Evolutionary conservation across 257 asterid genomes (phyloP).

Genomic region (Cordia subcordata): DNA sequence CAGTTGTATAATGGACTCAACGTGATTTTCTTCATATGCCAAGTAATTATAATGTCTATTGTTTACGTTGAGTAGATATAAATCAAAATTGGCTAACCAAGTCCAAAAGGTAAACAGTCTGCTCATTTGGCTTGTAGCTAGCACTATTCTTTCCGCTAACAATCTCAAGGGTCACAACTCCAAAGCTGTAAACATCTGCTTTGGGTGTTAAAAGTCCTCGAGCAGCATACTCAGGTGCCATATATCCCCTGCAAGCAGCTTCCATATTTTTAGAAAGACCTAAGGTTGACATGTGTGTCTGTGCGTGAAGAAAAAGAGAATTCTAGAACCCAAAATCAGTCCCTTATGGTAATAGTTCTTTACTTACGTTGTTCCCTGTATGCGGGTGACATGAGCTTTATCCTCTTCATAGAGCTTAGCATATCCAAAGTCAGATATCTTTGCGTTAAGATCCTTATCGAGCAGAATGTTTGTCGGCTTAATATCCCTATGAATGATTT

Average conservation of each 20-base stretch:
- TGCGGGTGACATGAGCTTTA: background rate
- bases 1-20: background rate
- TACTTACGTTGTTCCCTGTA: constrained; percentile 19
- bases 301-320: no score
- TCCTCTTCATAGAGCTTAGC: constrained; percentile 17
- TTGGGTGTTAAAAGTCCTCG: constrained; percentile 11
- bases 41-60: no score
- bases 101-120: constrained; percentile 15
- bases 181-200: constrained; percentile 24
- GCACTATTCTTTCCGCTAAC: constrained; percentile 14
- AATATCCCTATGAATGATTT: constrained; percentile 22
- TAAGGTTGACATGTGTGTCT: no score
- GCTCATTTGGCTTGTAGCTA: constrained; percentile 6
- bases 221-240: constrained; percentile 20
- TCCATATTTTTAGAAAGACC: background rate
- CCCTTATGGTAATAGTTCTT: background rate
- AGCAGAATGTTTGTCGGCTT: constrained; percentile 22
- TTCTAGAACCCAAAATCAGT: background rate
- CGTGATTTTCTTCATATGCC: background rate
- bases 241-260: constrained; percentile 8
- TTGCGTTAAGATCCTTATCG: constrained; percentile 19
- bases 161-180: constrained; percentile 20
- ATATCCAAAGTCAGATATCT: constrained; percentile 25
- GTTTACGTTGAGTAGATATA: background rate
- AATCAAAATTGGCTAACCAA: constrained; percentile 1